Evolutionary conservation across 345 rosid genomes (phyloP), one percentile per base, ranked within the genome.

Genomic region (Linum usitatissimum): DNA sequence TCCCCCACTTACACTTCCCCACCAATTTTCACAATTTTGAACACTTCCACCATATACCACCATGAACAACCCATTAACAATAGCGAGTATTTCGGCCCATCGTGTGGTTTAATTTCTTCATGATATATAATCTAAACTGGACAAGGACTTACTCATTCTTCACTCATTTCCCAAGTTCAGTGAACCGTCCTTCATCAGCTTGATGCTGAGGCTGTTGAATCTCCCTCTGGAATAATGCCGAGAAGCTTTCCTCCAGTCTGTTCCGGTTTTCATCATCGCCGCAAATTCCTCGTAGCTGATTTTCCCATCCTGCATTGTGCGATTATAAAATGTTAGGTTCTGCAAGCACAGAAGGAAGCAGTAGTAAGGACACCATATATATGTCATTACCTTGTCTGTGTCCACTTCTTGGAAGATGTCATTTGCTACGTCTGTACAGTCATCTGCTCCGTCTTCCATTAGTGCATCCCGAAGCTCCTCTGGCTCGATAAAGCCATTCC

Each of bases 201-300:
- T 94, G 40, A 90, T 78, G 83, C 99, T 94, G 60, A 94, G 84
- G 77, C 89, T 94, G 83, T 94, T 94, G 74, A 93, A 94, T 80
- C 97, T 85, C 63, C 99, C 99, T 76, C 99, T 86, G 0, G 99
- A 94, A 77, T 94, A 94, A 76, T 94, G 97, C n/a, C 99, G 97
- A 6, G 99, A 94, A 18, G 99, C 99, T 75, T 94, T 94, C 76
- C 99, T 87, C 99, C 99, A 94, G 73, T 94, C 99, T 0, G 99
- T 94, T 68, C 99, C 99, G 0, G 97, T 90, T 76, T 82, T 94
- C 99, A 94, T 94, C 99, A 94, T 94, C 3, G 97, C 99, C 14
- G 78, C 87, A 61, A 94, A 94, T 83, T 94, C 99, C 58, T 94
- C 96, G 19, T 84, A 94, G 86, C 99, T 94, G 63, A 94, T 94